Base-by-base conservation (phyloP, 1,139 yeast genomes). In the Scheffersomyces lignicola region DNA sequence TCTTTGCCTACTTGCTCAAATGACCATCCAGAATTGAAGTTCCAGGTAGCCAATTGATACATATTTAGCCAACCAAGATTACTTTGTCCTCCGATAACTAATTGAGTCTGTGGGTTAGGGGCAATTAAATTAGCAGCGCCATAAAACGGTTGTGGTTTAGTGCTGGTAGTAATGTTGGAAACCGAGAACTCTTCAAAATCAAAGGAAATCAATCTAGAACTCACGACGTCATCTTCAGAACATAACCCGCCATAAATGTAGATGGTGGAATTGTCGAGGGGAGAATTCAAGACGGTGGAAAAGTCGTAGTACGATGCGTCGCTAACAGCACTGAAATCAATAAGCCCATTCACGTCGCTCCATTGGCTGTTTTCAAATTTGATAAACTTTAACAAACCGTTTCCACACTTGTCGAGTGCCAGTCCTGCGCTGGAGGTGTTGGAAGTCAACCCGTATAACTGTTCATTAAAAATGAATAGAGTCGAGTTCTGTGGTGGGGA, bases 41-140 rank as follows among this genome's bases (percentile, higher is more conserved):
- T 58, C 76, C 76, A 70, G 0, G 72, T 63, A 3, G 76, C 76
- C 25, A 70, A 48, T 45, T 69, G 76, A 44, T 59, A 58, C 75
- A 70, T 68, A 44, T 56, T 68, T 29, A 70, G 49, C 76, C 76
- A 70, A 0, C 73, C 73, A 7, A 48, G 45, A 23, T 43, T 39
- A 36, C 68, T 63, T 36, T 62, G 54, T 2, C 76, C 76, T 0
- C 75, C 76, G 35, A 70, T 56, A 1, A 69, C 53, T 31, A 70
- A 48, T 42, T 63, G 73, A 12, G 56, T 55, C 35, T 58, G 65
- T 1, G 71, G 62, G 24, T 58, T 51, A 17, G 76, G 75, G 0
- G 74, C 73, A 34, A 57, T 37, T n/a, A 68, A 33, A 38, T 58
- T 63, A 4, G 62, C 46, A 1, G 75, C 73, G 0, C 76, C 76